Evolutionary conservation across 495 filamentous ascomycete species (phyloP).

Genomic region (Aspergillus incahuasiensis): DNA sequence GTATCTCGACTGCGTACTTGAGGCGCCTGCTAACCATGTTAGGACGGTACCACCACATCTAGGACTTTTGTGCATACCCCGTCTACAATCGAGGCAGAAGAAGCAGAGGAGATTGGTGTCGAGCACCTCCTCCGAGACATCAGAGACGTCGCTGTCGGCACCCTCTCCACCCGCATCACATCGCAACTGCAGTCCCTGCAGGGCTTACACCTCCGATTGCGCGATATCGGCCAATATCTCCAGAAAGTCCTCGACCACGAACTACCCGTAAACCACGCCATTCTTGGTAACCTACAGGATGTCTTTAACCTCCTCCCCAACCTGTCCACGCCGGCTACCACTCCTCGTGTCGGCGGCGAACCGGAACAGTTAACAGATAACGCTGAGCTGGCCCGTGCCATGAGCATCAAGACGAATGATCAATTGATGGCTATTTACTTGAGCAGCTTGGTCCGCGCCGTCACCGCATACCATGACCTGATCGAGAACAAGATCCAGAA

Average conservation of each 20-base stretch:
- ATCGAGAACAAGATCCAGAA: conserved; percentile 99
- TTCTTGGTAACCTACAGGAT: conserved; percentile 95
- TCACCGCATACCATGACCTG: conserved; percentile 97
- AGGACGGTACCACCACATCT: conserved; percentile 96
- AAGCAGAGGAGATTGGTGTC: conserved; percentile 97
- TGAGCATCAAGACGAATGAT: conserved; percentile 99
- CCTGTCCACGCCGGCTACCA: conserved; percentile 73
- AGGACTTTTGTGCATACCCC: conserved; percentile 99
- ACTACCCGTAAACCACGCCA: conserved; percentile 93
- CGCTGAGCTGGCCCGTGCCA: conserved; percentile 82
- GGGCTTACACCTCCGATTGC: conserved; percentile 89
- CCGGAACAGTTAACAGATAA: conserved; percentile 51
- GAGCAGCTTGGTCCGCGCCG: conserved; percentile 91
- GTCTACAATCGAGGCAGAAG: conserved; percentile 96
- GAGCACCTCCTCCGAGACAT: conserved; percentile 98
- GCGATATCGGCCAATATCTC: conserved; percentile 92
- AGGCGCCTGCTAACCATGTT: not conserved
- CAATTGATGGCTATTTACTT: conserved; percentile 98
- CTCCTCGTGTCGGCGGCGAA: conserved; percentile 43
- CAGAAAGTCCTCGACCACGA: conserved; percentile 91
- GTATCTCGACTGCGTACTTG: conserved; percentile 22
- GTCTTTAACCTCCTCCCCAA: conserved; percentile 99
- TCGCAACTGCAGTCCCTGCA: conserved; percentile 96
- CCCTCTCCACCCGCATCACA: conserved; percentile 95
- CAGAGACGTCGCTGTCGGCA: conserved; percentile 94